These are phyloP conservation scores for Cercis canadensis DNA, from an alignment of 306 rosid genomes.

Conservation along the genomic window DNA sequence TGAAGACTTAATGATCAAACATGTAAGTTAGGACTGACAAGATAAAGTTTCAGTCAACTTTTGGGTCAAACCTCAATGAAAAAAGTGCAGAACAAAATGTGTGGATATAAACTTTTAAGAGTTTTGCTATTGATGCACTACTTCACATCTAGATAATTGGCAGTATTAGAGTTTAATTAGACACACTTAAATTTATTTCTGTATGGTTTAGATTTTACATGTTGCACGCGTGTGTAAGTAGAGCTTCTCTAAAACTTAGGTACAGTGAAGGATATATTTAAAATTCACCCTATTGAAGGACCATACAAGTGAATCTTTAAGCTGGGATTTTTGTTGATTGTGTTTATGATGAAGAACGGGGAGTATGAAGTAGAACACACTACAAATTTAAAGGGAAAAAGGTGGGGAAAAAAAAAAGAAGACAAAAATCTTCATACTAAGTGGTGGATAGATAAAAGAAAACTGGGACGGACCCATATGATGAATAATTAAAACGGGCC, in stretches of 20 bases:
- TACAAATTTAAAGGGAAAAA: too few relatives aligned
- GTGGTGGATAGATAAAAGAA: constrained; percentile 16
- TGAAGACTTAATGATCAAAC: constrained; percentile 29
- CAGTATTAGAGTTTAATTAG: too few relatives aligned
- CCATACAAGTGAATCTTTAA: constrained; percentile 16
- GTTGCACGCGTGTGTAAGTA: too few relatives aligned
- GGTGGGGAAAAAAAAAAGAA: not conserved
- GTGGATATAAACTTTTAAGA: too few relatives aligned
- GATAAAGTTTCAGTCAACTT: constrained; percentile 30
- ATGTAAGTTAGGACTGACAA: constrained; percentile 33
- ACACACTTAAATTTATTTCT: too few relatives aligned
- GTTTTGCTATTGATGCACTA: too few relatives aligned
- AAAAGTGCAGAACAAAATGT: too few relatives aligned
- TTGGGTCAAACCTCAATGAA: too few relatives aligned
- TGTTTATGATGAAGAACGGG: too few relatives aligned
- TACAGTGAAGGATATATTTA: not conserved
- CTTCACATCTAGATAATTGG: too few relatives aligned
- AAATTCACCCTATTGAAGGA: constrained; percentile 6
- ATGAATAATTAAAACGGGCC: constrained; percentile 45
- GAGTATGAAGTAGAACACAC: too few relatives aligned
- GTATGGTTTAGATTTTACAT: too few relatives aligned
- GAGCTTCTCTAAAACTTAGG: not conserved
- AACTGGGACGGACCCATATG: constrained; percentile 36
- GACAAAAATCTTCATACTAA: not conserved
- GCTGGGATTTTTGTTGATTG: constrained; percentile 15